Percentiles rank a stretch among this genome's conserved stretches.
Evolutionary conservation across 2,329 filamentous ascomycete genomes (phyloP).

Genomic region (Colletotrichum sp.): DNA sequence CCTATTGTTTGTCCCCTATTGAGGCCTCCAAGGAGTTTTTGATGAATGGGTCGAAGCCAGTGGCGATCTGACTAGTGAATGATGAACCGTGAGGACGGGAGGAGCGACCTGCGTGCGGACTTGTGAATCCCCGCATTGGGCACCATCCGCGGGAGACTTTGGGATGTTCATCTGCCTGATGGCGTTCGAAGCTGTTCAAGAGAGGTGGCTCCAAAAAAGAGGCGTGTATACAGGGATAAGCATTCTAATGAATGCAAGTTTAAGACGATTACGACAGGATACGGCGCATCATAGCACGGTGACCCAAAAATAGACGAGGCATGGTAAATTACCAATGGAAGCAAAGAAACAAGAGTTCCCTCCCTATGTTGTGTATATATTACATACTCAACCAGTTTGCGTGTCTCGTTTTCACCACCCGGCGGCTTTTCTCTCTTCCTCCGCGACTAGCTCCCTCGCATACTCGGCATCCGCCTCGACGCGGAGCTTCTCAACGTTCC

Average conservation of each 20-base stretch:
- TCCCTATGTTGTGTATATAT: neutral
- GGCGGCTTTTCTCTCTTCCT: conserved; percentile 23
- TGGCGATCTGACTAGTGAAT: neutral
- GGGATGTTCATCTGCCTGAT: neutral
- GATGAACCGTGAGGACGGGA: neutral
- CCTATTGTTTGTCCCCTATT: neutral
- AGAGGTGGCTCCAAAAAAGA: neutral
- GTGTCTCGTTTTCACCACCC: neutral
- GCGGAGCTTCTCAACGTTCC: conserved; percentile 40
- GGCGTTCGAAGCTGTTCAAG: neutral
- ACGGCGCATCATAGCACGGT: conserved; percentile 3
- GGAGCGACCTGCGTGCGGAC: neutral
- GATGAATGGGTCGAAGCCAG: neutral
- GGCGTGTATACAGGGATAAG: neutral
- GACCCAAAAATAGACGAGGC: conserved; percentile 3
- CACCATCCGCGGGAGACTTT: neutral
- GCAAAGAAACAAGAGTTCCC: neutral
- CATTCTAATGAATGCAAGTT: neutral
- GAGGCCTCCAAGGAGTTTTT: neutral
- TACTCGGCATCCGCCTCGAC: conserved; percentile 53
- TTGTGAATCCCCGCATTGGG: neutral
- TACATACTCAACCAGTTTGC: neutral
- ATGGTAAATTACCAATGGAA: neutral
- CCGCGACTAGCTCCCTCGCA: conserved; percentile 44
- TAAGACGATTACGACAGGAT: conserved; percentile 1